Base-by-base conservation (phyloP, 2,329 filamentous ascomycete species). In the Diaporthe helianthi region DNA sequence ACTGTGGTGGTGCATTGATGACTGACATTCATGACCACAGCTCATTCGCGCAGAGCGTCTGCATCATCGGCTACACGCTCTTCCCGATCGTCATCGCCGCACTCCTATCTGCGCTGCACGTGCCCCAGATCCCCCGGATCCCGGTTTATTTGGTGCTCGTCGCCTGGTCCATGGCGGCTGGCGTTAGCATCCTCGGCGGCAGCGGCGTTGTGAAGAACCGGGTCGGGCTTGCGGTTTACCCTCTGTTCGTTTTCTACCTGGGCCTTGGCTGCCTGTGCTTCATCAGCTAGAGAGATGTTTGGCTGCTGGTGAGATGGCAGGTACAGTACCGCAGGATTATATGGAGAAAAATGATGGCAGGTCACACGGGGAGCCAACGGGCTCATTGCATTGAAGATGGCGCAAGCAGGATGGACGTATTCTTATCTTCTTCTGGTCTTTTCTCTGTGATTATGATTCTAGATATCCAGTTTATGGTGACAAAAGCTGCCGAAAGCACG, bases 1-100 rank as follows among this genome's bases (percentile, higher is more conserved):
- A 5, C 76, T 80, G 22, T 17, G 9, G 19, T 8, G 33, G n/a
- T 7, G n/a, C n/a, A n/a, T 22, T 15, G 19, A 6, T 31, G 4
- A 77, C 71, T 38, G 22, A 54, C 51, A 24, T 55, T 24, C 17
- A 3, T 41, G 15, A 33, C 36, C 51, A 63, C 78, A 98, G 95
- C 76, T 98, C 96, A 22, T 99, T 99, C 80, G 96, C 97, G 77
- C 96, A 99, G 81, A 97, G 94, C 69, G 89, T 99, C 74, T 98
- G 94, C 80, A 97, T 99, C 76, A 99, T 99, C 78, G 96, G 96
- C 54, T 99, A 99, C 81, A 99, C 96, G 1, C 88, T 99, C 68
- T 99, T 99, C 82, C 96, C 96, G 2, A 88, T 99, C 65, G 96
- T 98, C 75, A 92, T 99, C 74, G 97, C 97, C 9, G 90, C 95